These are phyloP conservation scores for Aspergillus aculeatinus DNA, from an alignment of 2,329 filamentous ascomycete genomes.

Conservation along the genomic window DNA sequence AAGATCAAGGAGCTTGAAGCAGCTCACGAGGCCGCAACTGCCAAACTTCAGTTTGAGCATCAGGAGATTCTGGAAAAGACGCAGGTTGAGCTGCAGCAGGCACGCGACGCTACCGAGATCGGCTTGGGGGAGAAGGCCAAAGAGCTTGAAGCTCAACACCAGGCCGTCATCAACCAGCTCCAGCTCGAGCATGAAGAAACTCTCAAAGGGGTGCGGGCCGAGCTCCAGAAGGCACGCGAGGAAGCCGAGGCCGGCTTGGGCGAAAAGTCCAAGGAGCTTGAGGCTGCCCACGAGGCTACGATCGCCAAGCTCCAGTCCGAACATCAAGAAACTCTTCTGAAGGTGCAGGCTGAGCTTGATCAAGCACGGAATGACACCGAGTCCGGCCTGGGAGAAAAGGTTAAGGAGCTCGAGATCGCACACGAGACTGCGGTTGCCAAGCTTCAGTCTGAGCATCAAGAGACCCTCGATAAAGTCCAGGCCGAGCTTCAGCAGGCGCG, in stretches of 20 bases:
- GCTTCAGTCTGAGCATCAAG: conserved; percentile 3
- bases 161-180: neutral
- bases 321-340: conserved; percentile 25
- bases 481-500: neutral
- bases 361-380: conserved; percentile 13
- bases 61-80: conserved; percentile 7
- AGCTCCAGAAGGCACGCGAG: neutral
- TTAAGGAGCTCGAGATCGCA: conserved; percentile 28
- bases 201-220: neutral
- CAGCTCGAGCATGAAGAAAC: neutral
- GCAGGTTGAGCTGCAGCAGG: neutral
- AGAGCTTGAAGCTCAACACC: conserved; percentile 2
- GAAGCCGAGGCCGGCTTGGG: conserved; percentile 16
- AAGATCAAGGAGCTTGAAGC: conserved; percentile 31
- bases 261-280: conserved; percentile 33
- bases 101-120: neutral
- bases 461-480: neutral
- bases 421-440: conserved; percentile 32
- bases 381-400: conserved; percentile 23
- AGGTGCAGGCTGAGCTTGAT: neutral
- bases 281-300: neutral
- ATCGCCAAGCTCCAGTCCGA: conserved; percentile 34
- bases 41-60: conserved; percentile 14
- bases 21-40: conserved; percentile 30
- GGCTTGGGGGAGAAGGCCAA: conserved; percentile 2